phyloP scores from a whole-genome alignment of 2,329 filamentous ascomycete species.

The Fusarium nodosum region DNA sequence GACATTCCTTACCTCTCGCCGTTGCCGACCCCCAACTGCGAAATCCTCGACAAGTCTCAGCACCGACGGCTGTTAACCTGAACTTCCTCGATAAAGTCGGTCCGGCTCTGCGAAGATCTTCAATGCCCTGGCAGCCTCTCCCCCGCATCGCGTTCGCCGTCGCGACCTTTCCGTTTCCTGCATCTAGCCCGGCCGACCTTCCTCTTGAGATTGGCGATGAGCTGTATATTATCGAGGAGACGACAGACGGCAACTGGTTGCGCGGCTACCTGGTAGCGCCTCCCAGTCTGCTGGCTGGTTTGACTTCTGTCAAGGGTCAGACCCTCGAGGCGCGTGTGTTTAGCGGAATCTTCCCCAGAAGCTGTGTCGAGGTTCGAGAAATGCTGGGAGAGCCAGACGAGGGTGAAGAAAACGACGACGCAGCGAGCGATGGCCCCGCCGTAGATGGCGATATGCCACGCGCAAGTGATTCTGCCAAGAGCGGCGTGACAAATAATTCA shows the following conservation, averaged over 20 bases:
- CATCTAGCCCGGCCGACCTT: constrained; percentile 87
- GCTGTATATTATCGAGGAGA: constrained; percentile 98
- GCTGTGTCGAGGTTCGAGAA: constrained; percentile 95
- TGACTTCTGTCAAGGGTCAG: constrained; percentile 92
- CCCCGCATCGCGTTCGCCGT: constrained; percentile 98
- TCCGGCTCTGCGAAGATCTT: constrained; percentile 43
- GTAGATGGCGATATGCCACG: constrained; percentile 49
- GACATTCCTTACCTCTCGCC: constrained; percentile 20
- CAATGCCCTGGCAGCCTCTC: constrained; percentile 97
- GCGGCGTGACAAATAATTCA: constrained; percentile 60
- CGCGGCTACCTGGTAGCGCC: constrained; percentile 95
- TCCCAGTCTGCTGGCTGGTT: constrained; percentile 88
- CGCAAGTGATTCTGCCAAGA: constrained; percentile 67
- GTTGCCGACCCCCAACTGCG: constrained; percentile 43
- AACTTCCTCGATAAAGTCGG: constrained; percentile 40
- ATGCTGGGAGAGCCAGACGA: constrained; percentile 82
- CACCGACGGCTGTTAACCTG: constrained; percentile 32
- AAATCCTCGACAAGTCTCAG: constrained; percentile 35
- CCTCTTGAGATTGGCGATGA: constrained; percentile 98
- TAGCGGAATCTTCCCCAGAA: constrained; percentile 96
- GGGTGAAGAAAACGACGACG: constrained; percentile 59
- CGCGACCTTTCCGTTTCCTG: constrained; percentile 93
- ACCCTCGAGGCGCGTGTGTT: constrained; percentile 96
- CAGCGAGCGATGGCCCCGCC: constrained; percentile 52
- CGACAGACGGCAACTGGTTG: constrained; percentile 91